These are phyloP conservation scores for Pseudotulostoma volvatum DNA, from an alignment of 495 filamentous ascomycete genomes.

Conservation along the genomic window DNA sequence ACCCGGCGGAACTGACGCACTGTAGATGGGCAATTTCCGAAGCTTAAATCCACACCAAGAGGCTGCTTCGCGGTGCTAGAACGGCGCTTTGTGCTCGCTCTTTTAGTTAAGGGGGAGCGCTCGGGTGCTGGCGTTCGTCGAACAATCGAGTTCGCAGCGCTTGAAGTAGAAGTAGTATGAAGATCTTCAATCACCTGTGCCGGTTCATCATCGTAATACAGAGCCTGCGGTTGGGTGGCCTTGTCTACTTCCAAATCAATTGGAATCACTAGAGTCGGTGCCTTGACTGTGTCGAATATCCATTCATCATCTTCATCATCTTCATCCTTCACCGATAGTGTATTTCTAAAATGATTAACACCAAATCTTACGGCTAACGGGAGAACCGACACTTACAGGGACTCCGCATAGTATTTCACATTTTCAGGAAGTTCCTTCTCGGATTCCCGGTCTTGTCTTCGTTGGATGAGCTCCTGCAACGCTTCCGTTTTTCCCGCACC, in stretches of 20 bases:
- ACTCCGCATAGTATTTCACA: slow-evolving; percentile 80
- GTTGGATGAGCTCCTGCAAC: slow-evolving; percentile 72
- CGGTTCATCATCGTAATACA: slow-evolving; percentile 20
- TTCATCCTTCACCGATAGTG: slow-evolving; percentile 42
- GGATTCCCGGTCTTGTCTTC: slow-evolving; percentile 64
- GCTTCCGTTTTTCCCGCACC: slow-evolving; percentile 70
- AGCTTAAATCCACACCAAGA: slow-evolving; percentile 67
- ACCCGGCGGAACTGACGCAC: slow-evolving; percentile 80
- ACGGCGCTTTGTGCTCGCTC: slow-evolving; percentile 30
- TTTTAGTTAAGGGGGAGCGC: slow-evolving; percentile 26
- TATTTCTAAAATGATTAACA: slow-evolving; percentile 26
- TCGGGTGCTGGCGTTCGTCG: slow-evolving; percentile 37
- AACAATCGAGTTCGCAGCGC: slow-evolving; percentile 28
- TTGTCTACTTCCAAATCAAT: slow-evolving; percentile 23
- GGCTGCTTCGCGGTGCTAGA: slow-evolving; percentile 53
- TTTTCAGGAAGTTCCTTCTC: slow-evolving; percentile 42
- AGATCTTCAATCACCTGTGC: slow-evolving; percentile 26
- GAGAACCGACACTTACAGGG: slow-evolving; percentile 34
- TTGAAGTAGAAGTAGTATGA: slow-evolving; percentile 21
- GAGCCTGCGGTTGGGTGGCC: slow-evolving; percentile 6
- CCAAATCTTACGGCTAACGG: neutral
- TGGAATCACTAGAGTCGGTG: slow-evolving; percentile 30
- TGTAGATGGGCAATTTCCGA: slow-evolving; percentile 80
- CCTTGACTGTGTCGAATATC: slow-evolving; percentile 96
- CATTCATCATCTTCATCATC: slow-evolving; percentile 76